A percentile compares a stretch with the other conserved stretches of the same genome.
phyloP scores from a whole-genome alignment of 2,329 filamentous ascomycete genomes.

The Monosporascus sp. region DNA sequence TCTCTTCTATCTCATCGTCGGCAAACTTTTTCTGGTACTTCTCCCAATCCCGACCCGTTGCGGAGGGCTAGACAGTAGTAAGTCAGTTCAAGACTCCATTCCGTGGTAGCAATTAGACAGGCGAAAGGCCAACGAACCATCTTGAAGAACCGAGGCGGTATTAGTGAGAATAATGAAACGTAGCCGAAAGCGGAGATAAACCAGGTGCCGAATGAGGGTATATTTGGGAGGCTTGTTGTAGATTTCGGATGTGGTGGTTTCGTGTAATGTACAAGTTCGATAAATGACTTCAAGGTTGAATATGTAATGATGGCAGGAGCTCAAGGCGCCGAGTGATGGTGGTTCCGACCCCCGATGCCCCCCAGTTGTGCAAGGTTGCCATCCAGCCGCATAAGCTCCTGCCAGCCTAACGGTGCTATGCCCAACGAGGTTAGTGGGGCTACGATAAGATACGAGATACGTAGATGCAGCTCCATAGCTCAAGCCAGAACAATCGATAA shows the following conservation, averaged over 20 bases:
- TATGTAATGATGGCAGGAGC: not conserved
- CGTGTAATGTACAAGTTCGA: too few relatives aligned
- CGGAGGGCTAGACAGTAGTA: constrained; percentile 65
- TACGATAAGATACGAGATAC: not conserved
- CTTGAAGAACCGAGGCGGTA: not conserved
- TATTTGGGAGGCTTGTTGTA: too few relatives aligned
- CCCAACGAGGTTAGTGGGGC: not conserved
- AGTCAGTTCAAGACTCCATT: constrained; percentile 29
- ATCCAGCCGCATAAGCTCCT: not conserved
- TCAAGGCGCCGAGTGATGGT: not conserved
- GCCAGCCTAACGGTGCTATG: not conserved
- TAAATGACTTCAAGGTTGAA: not conserved
- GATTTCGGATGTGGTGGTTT: too few relatives aligned
- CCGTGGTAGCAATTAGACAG: constrained; percentile 33
- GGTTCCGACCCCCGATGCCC: not conserved
- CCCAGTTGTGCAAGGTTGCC: not conserved
- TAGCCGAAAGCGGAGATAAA: too few relatives aligned
- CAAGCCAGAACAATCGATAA: not conserved
- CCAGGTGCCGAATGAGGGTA: not conserved
- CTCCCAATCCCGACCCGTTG: constrained; percentile 93
- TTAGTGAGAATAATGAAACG: not conserved
- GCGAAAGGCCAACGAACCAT: not conserved
- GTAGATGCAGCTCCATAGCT: not conserved
- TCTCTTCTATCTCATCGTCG: constrained; percentile 96
- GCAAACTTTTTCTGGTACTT: constrained; percentile 97